Conservation (phyloP, 495 filamentous ascomycete species). For the Schizothecium vesticola region DNA sequence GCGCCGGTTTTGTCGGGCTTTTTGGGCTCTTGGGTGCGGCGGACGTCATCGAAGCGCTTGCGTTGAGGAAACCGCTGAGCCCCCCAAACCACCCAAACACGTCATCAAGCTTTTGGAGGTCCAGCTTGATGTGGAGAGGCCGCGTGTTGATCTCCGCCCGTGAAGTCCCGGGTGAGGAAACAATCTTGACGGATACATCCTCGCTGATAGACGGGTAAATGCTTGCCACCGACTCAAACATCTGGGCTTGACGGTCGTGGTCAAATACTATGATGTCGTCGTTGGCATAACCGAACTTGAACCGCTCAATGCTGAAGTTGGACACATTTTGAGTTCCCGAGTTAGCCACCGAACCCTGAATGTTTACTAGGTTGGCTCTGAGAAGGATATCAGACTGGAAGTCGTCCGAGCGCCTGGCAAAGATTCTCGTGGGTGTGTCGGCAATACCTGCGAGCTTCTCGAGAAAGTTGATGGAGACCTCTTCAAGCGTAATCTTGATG, state of each 20-base stretch:
- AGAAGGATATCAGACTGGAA: slow-evolving; percentile 47
- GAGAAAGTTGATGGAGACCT: slow-evolving; percentile 58
- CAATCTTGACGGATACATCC: slow-evolving; percentile 61
- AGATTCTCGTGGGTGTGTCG: slow-evolving; percentile 34
- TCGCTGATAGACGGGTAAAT: slow-evolving; percentile 51
- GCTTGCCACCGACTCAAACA: slow-evolving; percentile 67
- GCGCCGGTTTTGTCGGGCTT: slow-evolving; percentile 30
- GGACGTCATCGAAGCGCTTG: slow-evolving; percentile 77
- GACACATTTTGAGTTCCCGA: slow-evolving; percentile 32
- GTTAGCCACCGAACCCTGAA: slow-evolving; percentile 35
- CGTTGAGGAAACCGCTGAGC: slow-evolving; percentile 82
- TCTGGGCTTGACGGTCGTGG: slow-evolving; percentile 51
- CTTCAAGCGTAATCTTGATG: slow-evolving; percentile 48
- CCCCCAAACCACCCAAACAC: slow-evolving; percentile 86
- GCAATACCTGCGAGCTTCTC: slow-evolving; percentile 53
- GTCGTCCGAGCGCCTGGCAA: slow-evolving; percentile 24
- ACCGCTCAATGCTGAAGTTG: slow-evolving; percentile 54
- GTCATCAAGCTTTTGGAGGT: slow-evolving; percentile 79
- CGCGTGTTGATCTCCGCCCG: slow-evolving; percentile 72
- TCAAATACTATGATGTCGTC: slow-evolving; percentile 73
- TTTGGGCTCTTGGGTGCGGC: slow-evolving; percentile 51
- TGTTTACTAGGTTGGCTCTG: slow-evolving; percentile 40
- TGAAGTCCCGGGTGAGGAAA: slow-evolving; percentile 46
- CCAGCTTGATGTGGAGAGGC: slow-evolving; percentile 69
- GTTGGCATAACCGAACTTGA: slow-evolving; percentile 67